phyloP scores from a whole-genome alignment of 768 basidiomycete species.

The Boletus subcaerulescens region DNA sequence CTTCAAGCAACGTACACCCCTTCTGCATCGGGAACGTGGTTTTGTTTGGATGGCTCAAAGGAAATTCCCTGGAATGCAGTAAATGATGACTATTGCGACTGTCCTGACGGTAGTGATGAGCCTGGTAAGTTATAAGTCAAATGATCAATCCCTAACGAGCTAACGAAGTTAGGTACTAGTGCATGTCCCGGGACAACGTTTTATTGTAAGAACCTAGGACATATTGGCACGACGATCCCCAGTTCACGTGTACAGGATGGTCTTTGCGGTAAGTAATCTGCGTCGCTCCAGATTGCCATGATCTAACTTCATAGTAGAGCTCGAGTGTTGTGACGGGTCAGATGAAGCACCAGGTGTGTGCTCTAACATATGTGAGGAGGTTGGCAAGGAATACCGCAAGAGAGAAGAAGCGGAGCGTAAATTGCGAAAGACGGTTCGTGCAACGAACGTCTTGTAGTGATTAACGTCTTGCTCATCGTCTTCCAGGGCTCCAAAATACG shows the following conservation, averaged over 20 bases:
- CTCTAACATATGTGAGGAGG: constrained; percentile 68
- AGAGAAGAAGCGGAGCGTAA: constrained; percentile 72
- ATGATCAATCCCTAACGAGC: constrained; percentile 4
- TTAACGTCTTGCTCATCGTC: neutral
- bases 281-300: neutral
- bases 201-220: constrained; percentile 86
- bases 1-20: constrained; percentile 57
- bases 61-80: constrained; percentile 77
- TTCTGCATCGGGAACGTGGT: constrained; percentile 55
- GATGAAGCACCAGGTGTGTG: constrained; percentile 87
- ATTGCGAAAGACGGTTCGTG: constrained; percentile 71
- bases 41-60: constrained; percentile 77
- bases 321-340: constrained; percentile 93
- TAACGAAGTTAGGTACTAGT: constrained; percentile 59
- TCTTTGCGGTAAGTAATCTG: constrained; percentile 71
- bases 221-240: constrained; percentile 75
- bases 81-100: constrained; percentile 96
- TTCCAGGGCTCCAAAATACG: constrained; percentile 88
- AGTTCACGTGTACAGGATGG: constrained; percentile 89
- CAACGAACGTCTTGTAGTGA: neutral
- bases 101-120: constrained; percentile 92
- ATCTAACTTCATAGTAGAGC: constrained; percentile 50
- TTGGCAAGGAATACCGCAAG: constrained; percentile 68
- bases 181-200: constrained; percentile 77
- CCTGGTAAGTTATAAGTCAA: constrained; percentile 53